Percentiles rank a stretch among this genome's conserved stretches.
phyloP scores from a whole-genome alignment of 2,329 filamentous ascomycete genomes.

The Emericellopsis atlantica region DNA sequence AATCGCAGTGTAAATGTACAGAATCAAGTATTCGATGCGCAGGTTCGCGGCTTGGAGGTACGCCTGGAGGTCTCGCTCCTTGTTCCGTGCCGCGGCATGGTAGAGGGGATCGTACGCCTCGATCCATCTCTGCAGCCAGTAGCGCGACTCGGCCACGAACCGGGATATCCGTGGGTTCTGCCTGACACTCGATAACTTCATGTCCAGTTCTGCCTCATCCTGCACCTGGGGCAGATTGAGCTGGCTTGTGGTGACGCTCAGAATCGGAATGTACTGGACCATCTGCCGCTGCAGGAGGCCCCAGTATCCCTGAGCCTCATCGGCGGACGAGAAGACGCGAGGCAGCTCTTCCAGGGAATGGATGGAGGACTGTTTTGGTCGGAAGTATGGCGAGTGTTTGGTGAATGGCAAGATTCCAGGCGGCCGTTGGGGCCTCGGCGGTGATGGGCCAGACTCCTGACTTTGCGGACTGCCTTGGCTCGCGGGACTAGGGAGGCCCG shows the following conservation, averaged over 20 bases:
- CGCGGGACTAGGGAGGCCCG: constrained; percentile 18
- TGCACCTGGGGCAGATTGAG: constrained; percentile 14
- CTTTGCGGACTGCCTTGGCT: constrained; percentile 17
- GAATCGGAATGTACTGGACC: constrained; percentile 21
- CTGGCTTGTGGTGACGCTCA: constrained; percentile 16
- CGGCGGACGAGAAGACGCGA: constrained; percentile 13
- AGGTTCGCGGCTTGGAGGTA: constrained; percentile 26
- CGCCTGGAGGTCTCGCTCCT: constrained; percentile 7
- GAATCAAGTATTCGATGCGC: constrained; percentile 27
- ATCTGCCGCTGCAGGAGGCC: constrained; percentile 20
- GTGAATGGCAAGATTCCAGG: constrained; percentile 22
- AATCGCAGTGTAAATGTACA: constrained; percentile 23
- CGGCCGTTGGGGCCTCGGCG: constrained; percentile 7
- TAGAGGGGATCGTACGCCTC: constrained; percentile 23
- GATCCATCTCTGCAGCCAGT: constrained; percentile 26
- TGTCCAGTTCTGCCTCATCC: constrained; percentile 13
- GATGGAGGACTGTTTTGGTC: constrained; percentile 15
- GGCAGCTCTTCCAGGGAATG: constrained; percentile 19
- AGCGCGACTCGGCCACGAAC: constrained; percentile 21
- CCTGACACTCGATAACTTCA: constrained; percentile 16
- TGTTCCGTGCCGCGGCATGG: constrained; percentile 11
- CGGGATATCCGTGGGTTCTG: constrained; percentile 14
- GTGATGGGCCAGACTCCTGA: constrained; percentile 4
- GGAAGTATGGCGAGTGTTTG: constrained; percentile 23
- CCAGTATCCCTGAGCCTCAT: constrained; percentile 25